Base-by-base conservation (phyloP, 2,329 filamentous ascomycete species). In the Pleomassaria siparia region DNA sequence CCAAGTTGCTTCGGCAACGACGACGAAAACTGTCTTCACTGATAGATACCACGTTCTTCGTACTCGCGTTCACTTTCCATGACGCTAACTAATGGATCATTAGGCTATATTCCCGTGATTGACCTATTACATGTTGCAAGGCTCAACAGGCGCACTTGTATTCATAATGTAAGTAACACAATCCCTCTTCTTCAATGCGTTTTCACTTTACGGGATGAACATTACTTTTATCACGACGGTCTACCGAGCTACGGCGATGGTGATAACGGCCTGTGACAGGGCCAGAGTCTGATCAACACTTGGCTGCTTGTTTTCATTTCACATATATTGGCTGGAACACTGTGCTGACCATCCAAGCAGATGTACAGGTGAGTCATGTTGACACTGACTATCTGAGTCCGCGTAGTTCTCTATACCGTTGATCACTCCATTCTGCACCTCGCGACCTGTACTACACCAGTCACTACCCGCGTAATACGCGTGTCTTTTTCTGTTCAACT, bases 231-330 rank as follows among this genome's bases (percentile, higher is more conserved):
- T 89, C 87, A 90, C 87, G 87, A 90, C 87, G 87, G 87, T 90
- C 87, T 87, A 86, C 87, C 86, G 88, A 90, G 84, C 81, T 77
- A 81, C 76, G 76, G 82, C 80, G 75, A 87, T 90, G 87, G 89
- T 88, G 87, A 89, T 77, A 85, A 76, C 74, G 62, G 85, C 85
- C 85, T 84, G 76, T 88, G 86, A 89, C 86, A 85, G 77, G 85
- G 86, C 85, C 64, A 67, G 64, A 63, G 55, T 67, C 67, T 70
- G 67, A 53, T 35, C 21, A 55, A 59, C 32, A 44, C 22, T 16
- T 9, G 3, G 12, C 11, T 21, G n/a, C 24, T 26, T n/a, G 4
- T 29, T 40, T 13, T 37, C n/a, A 22, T 6, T n/a, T 24, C 3
- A 24, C 12, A 22, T 8, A 12, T 6, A 6, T 37, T 21, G 12